Base-by-base conservation (phyloP, 345 rosid species). In the Turnera subulata region DNA sequence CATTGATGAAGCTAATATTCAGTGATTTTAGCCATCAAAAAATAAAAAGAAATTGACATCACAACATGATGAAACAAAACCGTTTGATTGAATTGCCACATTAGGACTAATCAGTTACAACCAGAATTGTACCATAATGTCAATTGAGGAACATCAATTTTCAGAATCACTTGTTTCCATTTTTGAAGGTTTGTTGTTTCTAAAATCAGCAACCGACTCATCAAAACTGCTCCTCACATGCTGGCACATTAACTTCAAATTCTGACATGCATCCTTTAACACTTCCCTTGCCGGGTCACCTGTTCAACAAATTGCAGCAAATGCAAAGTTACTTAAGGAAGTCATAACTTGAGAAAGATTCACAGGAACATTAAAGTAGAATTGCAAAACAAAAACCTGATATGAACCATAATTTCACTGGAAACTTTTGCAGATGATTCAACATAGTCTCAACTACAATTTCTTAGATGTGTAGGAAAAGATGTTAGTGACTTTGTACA, bases 211-310 rank as follows among this genome's bases (percentile, higher is more conserved):
- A 66, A 89, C 83, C 9, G 81, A 79, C 62, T 79, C 78, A 51
- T 82, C 88, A 13, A 89, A 84, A 45, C 78, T 81, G 53, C n/a
- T 72, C 73, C 94, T 77, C 49, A 86, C 87, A 45, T 86, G 93
- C 67, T 70, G 76, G 77, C 91, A 86, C 79, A 78, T 84, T 39
- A 70, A 65, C 91, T 82, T 89, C 65, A 92, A 73, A 53, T 86
- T 87, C 76, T 84, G 88, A 62, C 94, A 84, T 1, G 80, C 72
- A 78, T 89, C 98, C 71, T 83, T 89, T 59, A 92, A 46, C 14
- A 89, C 94, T 71, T 82, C 97, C 55, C 89, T 84, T 0, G 94
- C 96, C 0, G 95, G 84, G 45, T 86, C 86, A 38, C 94, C 97
- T 92, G 78, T 16, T 24, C 59, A 48, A 37, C 22, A 42, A 46